phyloP scores from a whole-genome alignment of 495 filamentous ascomycete species.

The Aspergillus saccharolyticus region DNA sequence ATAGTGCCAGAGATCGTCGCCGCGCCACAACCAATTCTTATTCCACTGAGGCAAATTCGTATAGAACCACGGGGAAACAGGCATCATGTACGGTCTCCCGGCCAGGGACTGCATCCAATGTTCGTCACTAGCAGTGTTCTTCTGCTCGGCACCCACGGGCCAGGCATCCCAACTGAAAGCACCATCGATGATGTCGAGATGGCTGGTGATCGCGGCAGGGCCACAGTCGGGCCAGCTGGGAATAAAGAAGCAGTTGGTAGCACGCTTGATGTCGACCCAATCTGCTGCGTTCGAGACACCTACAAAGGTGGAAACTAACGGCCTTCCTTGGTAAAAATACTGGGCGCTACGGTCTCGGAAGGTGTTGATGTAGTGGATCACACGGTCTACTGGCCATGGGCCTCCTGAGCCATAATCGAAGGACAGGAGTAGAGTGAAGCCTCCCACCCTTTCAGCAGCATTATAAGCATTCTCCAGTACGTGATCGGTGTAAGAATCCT shows the following conservation, averaged over 20 bases:
- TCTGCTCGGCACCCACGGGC: conserved; percentile 55
- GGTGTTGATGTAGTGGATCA: conserved; percentile 52
- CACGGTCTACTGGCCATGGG: conserved; percentile 50
- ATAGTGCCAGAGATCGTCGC: conserved; percentile 67
- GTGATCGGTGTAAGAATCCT: conserved; percentile 44
- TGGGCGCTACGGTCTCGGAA: conserved; percentile 50
- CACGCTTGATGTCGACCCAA: conserved; percentile 52
- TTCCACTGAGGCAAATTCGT: conserved; percentile 60
- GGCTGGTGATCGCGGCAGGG: conserved; percentile 40
- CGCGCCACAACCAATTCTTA: conserved; percentile 72
- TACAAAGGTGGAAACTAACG: conserved; percentile 72
- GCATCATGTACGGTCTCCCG: conserved; percentile 74
- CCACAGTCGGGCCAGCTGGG: conserved; percentile 61
- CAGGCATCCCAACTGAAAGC: conserved; percentile 71
- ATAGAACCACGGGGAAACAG: conserved; percentile 74
- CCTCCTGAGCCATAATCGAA: conserved; percentile 60
- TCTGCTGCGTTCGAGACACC: conserved; percentile 52
- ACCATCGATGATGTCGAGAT: conserved; percentile 53
- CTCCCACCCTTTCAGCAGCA: conserved; percentile 45
- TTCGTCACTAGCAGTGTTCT: conserved; percentile 48
- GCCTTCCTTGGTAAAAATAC: conserved; percentile 49
- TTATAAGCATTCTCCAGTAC: conserved; percentile 50
- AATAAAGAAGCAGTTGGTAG: conserved; percentile 51
- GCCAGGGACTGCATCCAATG: conserved; percentile 45
- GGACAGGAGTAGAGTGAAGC: conserved; percentile 63